A percentile compares a stretch with the other conserved stretches of the same genome.
Evolutionary conservation across 2,329 filamentous ascomycete genomes (phyloP).

Genomic region (Colletotrichum abscissum): DNA sequence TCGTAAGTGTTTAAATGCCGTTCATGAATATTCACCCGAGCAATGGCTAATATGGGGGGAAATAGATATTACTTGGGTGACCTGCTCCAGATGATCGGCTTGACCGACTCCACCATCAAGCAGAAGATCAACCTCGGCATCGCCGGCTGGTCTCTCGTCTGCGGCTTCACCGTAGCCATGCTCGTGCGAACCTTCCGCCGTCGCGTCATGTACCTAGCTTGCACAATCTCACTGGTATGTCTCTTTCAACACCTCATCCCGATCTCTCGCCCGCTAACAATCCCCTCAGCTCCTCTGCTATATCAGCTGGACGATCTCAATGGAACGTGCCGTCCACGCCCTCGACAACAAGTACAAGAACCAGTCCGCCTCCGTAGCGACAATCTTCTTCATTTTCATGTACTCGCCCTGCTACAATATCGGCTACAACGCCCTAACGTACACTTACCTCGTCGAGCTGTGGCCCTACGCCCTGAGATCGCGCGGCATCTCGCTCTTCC

Average conservation of each 20-base stretch:
- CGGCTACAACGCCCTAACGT: slow-evolving; percentile 70
- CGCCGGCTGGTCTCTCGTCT: slow-evolving; percentile 59
- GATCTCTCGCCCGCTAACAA: not conserved
- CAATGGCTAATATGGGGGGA: not conserved
- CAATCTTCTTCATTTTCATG: slow-evolving; percentile 66
- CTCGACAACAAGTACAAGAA: slow-evolving; percentile 42
- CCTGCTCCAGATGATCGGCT: slow-evolving; percentile 58
- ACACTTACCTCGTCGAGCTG: slow-evolving; percentile 69
- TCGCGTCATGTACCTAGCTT: slow-evolving; percentile 60
- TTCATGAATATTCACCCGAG: not conserved
- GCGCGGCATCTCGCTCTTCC: slow-evolving; percentile 61
- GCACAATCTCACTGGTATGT: slow-evolving; percentile 48
- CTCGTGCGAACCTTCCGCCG: slow-evolving; percentile 56
- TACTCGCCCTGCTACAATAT: slow-evolving; percentile 69
- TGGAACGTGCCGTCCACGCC: slow-evolving; percentile 50
- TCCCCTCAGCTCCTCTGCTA: slow-evolving; percentile 52
- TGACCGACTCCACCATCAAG: slow-evolving; percentile 52
- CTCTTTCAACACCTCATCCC: not conserved
- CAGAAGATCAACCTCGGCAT: slow-evolving; percentile 59
- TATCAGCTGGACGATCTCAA: slow-evolving; percentile 62
- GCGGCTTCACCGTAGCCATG: slow-evolving; percentile 54
- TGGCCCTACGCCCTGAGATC: slow-evolving; percentile 68
- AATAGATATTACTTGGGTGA: slow-evolving; percentile 58
- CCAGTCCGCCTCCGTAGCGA: slow-evolving; percentile 48
- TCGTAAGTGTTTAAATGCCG: slow-evolving; percentile 40